Base-by-base conservation (phyloP, 78 protist species). In the Anaeramoeba flamelloides region DNA sequence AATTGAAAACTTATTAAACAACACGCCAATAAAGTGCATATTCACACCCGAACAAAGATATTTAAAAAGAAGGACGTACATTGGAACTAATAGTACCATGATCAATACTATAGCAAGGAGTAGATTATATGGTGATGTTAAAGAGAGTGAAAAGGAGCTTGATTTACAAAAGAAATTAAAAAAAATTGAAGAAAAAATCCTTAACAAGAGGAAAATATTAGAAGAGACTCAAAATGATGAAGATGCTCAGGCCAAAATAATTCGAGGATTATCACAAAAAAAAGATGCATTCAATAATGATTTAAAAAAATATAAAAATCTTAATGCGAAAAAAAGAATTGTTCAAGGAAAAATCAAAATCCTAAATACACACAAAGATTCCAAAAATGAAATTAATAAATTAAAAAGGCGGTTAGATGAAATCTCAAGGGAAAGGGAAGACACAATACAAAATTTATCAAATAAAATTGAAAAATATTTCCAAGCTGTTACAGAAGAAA, bases 31-130 rank as follows among this genome's bases (percentile, higher is more conserved):
- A 2, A n/a, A 36, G 32, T n/a, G 32, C 12, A 75, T 89, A 32
- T 89, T 79, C 39, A 88, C 91, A 0, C 91, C 91, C 76, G 30
- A 79, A 79, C 30, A 41, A 87, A 0, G 86, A 86, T 0, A 0
- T 75, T 0, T 33, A 76, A 2, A 33, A 3, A 3, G 87, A 88
- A 12, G 86, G 83, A 37, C 39, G 85, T 39, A 39, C 81, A 22
- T 77, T 33, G 26, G 41, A 53, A 39, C 31, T 81, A 78, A 36
- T 38, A 30, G 40, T 2, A 80, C n/a, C 12, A 17, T 22, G 83
- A 81, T 8, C 41, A n/a, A 8, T 2, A 39, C 75, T 1, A 1
- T 1, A 74, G 39, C 1, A 80, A 77, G 38, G 83, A 81, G 30
- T 17, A 2, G 4, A 1, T 1, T 82, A 64, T 80, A 78, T 33